Evolutionary conservation across 1,284 basidiomycete species (phyloP).

Genomic region (Pascua sp.): DNA sequence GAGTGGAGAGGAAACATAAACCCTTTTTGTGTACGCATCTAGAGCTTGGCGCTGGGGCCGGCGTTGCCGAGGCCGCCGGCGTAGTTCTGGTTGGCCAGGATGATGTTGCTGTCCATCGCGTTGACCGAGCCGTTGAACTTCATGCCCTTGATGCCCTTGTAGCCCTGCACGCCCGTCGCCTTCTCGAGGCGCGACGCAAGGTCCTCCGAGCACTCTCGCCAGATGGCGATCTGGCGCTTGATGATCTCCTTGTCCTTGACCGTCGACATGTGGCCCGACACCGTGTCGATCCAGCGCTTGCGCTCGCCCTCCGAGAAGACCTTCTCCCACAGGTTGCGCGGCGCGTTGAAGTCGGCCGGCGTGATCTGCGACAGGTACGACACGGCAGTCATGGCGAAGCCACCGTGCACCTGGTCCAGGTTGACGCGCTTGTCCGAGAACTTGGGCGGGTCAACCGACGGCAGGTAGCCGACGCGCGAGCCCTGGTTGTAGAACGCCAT

Average conservation of each 20-base stretch:
- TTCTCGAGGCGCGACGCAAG: slow-evolving; percentile 70
- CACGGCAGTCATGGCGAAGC: slow-evolving; percentile 66
- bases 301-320: slow-evolving; percentile 69
- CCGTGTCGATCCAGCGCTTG: slow-evolving; percentile 70
- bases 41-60: slow-evolving; percentile 1
- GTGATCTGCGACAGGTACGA: slow-evolving; percentile 70
- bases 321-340: slow-evolving; percentile 70
- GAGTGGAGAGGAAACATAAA: slow-evolving; percentile 3
- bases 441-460: slow-evolving; percentile 56
- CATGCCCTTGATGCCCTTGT: slow-evolving; percentile 57
- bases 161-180: slow-evolving; percentile 58
- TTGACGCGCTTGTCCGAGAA: slow-evolving; percentile 36
- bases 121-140: slow-evolving; percentile 55
- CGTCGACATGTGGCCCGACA: slow-evolving; percentile 66
- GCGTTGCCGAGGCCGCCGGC: slow-evolving; percentile 2
- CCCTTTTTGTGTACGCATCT: not conserved
- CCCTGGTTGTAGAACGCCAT: slow-evolving; percentile 64
- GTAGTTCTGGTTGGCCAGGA: not conserved
- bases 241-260: slow-evolving; percentile 66
- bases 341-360: slow-evolving; percentile 81
- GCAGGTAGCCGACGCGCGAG: slow-evolving; percentile 79
- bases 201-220: slow-evolving; percentile 66
- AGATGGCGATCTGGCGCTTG: slow-evolving; percentile 71
- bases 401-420: slow-evolving; percentile 60
- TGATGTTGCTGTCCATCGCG: no score